These are phyloP conservation scores for Trichoderma sp. DNA, from an alignment of 2,329 filamentous ascomycete genomes.

Conservation along the genomic window DNA sequence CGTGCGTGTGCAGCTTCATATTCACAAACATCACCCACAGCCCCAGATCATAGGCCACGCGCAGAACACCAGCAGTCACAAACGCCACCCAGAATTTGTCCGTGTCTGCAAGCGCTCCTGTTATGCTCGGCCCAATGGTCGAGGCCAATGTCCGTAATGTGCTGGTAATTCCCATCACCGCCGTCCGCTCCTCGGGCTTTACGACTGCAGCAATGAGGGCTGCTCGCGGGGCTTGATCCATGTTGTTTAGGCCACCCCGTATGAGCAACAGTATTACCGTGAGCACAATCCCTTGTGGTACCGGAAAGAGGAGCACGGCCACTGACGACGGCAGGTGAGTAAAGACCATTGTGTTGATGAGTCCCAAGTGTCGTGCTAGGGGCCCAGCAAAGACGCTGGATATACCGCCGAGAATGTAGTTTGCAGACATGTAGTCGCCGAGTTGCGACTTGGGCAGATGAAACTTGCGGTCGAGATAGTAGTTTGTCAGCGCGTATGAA, in stretches of 20 bases:
- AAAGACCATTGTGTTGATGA: slow-evolving; percentile 67
- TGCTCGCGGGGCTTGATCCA: slow-evolving; percentile 68
- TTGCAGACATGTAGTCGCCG: slow-evolving; percentile 58
- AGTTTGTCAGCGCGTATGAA: slow-evolving; percentile 58
- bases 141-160: slow-evolving; percentile 62
- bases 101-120: slow-evolving; percentile 55
- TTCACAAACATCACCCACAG: slow-evolving; percentile 62
- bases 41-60: slow-evolving; percentile 60
- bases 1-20: slow-evolving; percentile 53
- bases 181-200: slow-evolving; percentile 64
- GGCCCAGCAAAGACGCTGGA: slow-evolving; percentile 60
- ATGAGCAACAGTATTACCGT: slow-evolving; percentile 60
- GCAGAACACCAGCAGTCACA: slow-evolving; percentile 54
- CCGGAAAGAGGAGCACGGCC: slow-evolving; percentile 61
- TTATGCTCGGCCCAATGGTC: slow-evolving; percentile 55
- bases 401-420: slow-evolving; percentile 56
- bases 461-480: slow-evolving; percentile 60
- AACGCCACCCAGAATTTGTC: slow-evolving; percentile 64
- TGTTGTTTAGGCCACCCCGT: slow-evolving; percentile 64
- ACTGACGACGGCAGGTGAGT: slow-evolving; percentile 63
- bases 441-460: slow-evolving; percentile 57
- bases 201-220: slow-evolving; percentile 69
- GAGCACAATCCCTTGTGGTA: slow-evolving; percentile 52
- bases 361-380: slow-evolving; percentile 57
- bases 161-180: slow-evolving; percentile 69